Evolutionary conservation across 2,329 filamentous ascomycete genomes (phyloP), one percentile per base, ranked within the genome.

Genomic region (Sporothrix pallida): DNA sequence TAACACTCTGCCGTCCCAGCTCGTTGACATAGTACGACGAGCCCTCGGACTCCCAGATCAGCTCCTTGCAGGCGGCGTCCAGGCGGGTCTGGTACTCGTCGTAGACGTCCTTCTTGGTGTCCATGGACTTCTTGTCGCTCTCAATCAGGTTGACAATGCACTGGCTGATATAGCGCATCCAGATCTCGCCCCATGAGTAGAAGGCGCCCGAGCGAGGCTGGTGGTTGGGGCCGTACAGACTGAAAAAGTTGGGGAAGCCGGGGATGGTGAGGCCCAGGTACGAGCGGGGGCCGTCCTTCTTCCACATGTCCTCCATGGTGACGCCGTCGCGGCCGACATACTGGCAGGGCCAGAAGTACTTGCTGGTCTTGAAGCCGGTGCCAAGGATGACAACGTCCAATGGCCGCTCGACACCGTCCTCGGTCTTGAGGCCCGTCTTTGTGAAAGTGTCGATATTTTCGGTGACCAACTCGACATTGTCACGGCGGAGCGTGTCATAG

Each of bases 291-390:
- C 52, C 52, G n/a, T 56, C 52, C 52, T 56, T 56, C 52, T 56
- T 56, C 52, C 52, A 56, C n/a, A 56, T 56, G 15, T 56, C 52
- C 52, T 56, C 52, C 52, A 56, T 56, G 52, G 52, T 56, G n/a
- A 20, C 52, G 17, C 52, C 52, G n/a, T 56, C 10, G n/a, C 52
- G 52, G n/a, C 52, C 52, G 52, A 56, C 52, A 23, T 56, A 56
- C 15, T 56, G 20, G 52, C 52, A 56, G 6, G 52, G 52, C 52
- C 52, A 56, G 9, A 56, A 56, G n/a, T 56, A 56, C 52, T 56
- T 20, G n/a, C n/a, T 23, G 15, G 52, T 56, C n/a, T 56, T 56
- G 7, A 56, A 56, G 52, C 52, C 52, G 5, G 52, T 56, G 52
- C 52, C 52, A 3, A 56, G 52, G n/a, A 56, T 20, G 52, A 56